Conservation (phyloP, 768 basidiomycete species). For the Termitomyces sp. region DNA sequence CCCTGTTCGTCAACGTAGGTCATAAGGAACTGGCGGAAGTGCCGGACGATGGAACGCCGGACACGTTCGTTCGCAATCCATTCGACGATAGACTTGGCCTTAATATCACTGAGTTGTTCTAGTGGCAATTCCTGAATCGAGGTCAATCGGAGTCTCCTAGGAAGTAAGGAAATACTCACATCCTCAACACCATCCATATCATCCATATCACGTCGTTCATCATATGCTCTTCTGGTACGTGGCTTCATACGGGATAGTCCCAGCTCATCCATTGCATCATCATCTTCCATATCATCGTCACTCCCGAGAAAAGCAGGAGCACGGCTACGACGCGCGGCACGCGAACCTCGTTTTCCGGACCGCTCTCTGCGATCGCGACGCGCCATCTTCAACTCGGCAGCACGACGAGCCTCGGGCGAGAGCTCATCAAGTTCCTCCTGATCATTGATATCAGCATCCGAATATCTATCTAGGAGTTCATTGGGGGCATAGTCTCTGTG, state of each 20-base stretch:
- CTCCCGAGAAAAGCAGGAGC: constrained; percentile 86
- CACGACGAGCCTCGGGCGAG: constrained; percentile 65
- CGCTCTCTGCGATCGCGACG: constrained; percentile 77
- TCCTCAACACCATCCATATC: constrained; percentile 89
- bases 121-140: constrained; percentile 76
- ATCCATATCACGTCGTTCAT: constrained; percentile 86
- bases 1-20: constrained; percentile 93
- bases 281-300: constrained; percentile 75
- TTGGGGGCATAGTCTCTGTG: constrained; percentile 83
- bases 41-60: constrained; percentile 80
- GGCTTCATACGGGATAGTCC: constrained; percentile 68
- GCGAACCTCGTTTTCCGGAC: constrained; percentile 58
- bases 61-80: constrained; percentile 96
- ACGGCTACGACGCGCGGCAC: constrained; percentile 74
- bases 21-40: constrained; percentile 94
- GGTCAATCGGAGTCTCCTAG: constrained; percentile 7
- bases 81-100: constrained; percentile 94
- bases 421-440: constrained; percentile 64
- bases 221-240: constrained; percentile 86
- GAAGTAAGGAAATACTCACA: constrained; percentile 37
- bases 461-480: constrained; percentile 79
- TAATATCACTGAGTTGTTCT: constrained; percentile 96
- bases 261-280: constrained; percentile 65
- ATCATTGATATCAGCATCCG: constrained; percentile 83
- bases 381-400: constrained; percentile 84